Evolutionary conservation across 768 basidiomycete species (phyloP), one percentile per base, ranked within the genome.

Genomic region (Ramaria rubella): DNA sequence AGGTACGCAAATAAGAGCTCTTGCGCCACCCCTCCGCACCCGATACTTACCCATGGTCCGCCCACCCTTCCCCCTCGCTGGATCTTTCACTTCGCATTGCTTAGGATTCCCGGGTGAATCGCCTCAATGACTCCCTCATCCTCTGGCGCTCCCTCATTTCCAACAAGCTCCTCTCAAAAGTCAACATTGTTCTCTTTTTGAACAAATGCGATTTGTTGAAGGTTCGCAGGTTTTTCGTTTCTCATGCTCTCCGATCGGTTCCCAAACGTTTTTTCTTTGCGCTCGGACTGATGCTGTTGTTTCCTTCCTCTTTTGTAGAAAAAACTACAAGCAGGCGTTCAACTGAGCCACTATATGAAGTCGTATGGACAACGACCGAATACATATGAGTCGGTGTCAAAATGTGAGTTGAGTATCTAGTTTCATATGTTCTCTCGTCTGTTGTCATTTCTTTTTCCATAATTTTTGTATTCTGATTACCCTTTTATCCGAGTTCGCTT

Each of bases 21-120:
- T 17, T 67, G 90, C 89, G 87, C 44, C 87, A 92, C 92, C 90
- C 71, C 78, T 92, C 57, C 89, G 86, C 34, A 89, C 90, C 30
- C 90, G 91, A 46, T 91, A 88, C 38, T 86, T 85, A 26, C 92
- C 33, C n/a, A n/a, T n/a, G n/a, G n/a, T n/a, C n/a, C n/a, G n/a
- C n/a, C n/a, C n/a, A n/a, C n/a, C n/a, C n/a, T n/a, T n/a, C n/a
- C n/a, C n/a, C n/a, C n/a, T n/a, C n/a, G n/a, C n/a, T n/a, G n/a
- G n/a, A n/a, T n/a, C n/a, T n/a, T n/a, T n/a, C n/a, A n/a, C n/a
- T n/a, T n/a, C n/a, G n/a, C 53, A 14, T 30, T 54, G 23, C 55
- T n/a, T 63, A 91, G 87, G 90, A 90, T 65, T 72, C 79, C 11
- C 73, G 72, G 48, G 82, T 88, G 24, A 93, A 92, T 67, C 78